Evolutionary conservation across 441 rosid species (phyloP).

Genomic region (Flueggea neowawraea): DNA sequence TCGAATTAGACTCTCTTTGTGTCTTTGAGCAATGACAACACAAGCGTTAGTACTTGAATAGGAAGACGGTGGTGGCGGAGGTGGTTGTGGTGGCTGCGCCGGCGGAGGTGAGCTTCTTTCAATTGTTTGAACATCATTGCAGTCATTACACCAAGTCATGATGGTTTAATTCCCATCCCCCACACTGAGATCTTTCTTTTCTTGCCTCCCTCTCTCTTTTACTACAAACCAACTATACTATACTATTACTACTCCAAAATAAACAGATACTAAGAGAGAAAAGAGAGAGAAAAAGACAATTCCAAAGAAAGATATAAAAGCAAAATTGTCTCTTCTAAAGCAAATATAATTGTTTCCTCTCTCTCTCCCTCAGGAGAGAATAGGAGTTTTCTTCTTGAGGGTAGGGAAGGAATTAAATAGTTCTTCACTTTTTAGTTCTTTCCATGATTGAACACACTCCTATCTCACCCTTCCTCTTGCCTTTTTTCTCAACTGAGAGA

Average conservation of each 20-base stretch:
- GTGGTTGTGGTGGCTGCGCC: not conserved
- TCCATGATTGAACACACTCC: conserved; percentile 11
- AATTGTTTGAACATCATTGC: conserved; percentile 60
- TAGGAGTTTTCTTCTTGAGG: conserved; percentile 37
- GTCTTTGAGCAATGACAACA: conserved; percentile 25
- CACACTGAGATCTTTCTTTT: conserved; percentile 18
- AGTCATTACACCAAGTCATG: conserved; percentile 92
- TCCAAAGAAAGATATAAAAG: conserved; percentile 12
- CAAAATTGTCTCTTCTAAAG: conserved; percentile 59
- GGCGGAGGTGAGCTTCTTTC: conserved; percentile 48
- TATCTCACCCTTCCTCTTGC: conserved; percentile 7
- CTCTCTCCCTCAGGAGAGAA: conserved; percentile 7
- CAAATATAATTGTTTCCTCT: conserved; percentile 24
- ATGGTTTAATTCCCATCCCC: not conserved
- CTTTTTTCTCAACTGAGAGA: no score
- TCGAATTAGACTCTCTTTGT: conserved; percentile 30
- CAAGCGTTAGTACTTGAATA: not conserved
- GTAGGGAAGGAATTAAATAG: conserved; percentile 64
- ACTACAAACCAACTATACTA: not conserved
- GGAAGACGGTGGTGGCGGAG: not conserved
- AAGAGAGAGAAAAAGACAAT: conserved; percentile 13
- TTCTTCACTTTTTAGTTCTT: conserved; percentile 39
- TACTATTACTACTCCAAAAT: conserved; percentile 30
- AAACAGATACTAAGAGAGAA: conserved; percentile 22
- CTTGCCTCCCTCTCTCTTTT: conserved; percentile 11